A percentile compares a stretch with the other conserved stretches of the same genome.
These are phyloP conservation scores for Globisporangium radiosum DNA, from an alignment of 352 stramenopile genomes.

Conservation along the genomic window DNA sequence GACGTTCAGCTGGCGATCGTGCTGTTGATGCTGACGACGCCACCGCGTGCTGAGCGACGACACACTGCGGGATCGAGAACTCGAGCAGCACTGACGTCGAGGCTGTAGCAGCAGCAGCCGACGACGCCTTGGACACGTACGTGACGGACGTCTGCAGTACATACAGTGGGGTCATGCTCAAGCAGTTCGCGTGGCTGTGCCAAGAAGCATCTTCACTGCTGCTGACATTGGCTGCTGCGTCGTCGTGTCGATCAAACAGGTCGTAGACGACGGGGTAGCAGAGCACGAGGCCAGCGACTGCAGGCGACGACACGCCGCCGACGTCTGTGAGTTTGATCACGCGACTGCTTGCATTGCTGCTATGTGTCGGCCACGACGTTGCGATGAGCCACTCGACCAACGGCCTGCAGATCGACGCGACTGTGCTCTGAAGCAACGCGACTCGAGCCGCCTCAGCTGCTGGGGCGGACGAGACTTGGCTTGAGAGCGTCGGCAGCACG, in stretches of 20 bases:
- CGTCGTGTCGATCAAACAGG: constrained; percentile 6
- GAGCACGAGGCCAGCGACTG: constrained; percentile 33
- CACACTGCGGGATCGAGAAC: constrained; percentile 44
- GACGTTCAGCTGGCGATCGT: too few species aligned
- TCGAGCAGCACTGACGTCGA: constrained; percentile 15
- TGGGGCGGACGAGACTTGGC: too few species aligned
- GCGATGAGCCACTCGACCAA: background rate
- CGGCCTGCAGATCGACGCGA: constrained; percentile 2
- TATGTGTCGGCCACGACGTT: background rate
- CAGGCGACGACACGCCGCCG: constrained; percentile 6
- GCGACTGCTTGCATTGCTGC: background rate
- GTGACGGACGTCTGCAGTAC: constrained; percentile 24
- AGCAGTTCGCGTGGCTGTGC: constrained; percentile 37
- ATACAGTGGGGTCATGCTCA: constrained; percentile 40
- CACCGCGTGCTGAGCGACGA: constrained; percentile 12
- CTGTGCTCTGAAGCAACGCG: background rate
- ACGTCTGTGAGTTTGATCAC: constrained; percentile 3
- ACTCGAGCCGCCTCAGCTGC: background rate
- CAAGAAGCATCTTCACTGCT: constrained; percentile 7
- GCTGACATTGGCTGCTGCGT: background rate
- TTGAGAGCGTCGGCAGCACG: constrained; percentile 1
- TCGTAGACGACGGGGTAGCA: constrained; percentile 43
- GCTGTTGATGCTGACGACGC: constrained; percentile 1
- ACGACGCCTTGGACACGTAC: constrained; percentile 5
- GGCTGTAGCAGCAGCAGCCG: background rate